Percentiles rank a stretch among this genome's conserved stretches.
Conservation (phyloP, 768 basidiomycete species). For the Pholiota molesta region DNA sequence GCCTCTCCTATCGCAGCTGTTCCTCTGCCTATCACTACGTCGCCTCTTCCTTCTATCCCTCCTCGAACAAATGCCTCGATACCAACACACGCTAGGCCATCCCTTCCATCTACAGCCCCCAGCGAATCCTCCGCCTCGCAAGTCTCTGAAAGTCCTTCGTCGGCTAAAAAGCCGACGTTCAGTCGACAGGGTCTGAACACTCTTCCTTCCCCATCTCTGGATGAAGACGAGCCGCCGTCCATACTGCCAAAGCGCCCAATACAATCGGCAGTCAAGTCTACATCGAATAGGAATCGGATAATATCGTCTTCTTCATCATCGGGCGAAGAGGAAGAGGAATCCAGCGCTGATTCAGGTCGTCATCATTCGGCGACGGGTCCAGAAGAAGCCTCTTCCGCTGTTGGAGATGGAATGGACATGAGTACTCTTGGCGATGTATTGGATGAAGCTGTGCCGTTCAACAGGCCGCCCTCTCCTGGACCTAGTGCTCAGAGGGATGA, state of each 20-base stretch:
- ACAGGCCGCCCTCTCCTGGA: neutral
- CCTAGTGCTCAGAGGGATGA: neutral
- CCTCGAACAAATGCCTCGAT: neutral
- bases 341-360: neutral
- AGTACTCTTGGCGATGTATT: conserved; percentile 3
- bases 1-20: neutral
- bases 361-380: neutral
- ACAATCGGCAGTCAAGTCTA: neutral
- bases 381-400: neutral
- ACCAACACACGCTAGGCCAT: neutral
- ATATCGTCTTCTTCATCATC: neutral
- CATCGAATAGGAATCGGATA: neutral
- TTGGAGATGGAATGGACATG: conserved; percentile 1
- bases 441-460: neutral
- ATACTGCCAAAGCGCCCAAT: neutral
- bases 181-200: neutral
- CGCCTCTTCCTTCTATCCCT: neutral
- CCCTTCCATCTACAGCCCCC: neutral
- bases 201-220: neutral
- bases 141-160: neutral
- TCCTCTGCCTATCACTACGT: neutral
- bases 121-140: neutral
- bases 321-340: neutral
- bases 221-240: neutral
- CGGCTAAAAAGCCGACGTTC: neutral